Base-by-base conservation (phyloP, 2,329 filamentous ascomycete genomes). In the Juglanconis oblonga region DNA sequence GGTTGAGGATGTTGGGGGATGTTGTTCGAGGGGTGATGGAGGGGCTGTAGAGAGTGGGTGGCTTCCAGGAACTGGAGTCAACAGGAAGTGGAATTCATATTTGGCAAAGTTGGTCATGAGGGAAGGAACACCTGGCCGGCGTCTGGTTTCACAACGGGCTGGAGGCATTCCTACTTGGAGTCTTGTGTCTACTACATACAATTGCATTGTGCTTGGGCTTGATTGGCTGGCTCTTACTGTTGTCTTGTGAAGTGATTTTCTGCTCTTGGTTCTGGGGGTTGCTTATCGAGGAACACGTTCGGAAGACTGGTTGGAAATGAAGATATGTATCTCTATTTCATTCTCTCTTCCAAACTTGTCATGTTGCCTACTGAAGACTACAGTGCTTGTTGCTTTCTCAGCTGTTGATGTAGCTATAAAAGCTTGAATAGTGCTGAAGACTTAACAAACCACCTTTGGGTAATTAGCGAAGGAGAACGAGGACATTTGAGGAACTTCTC, bases 1-100 rank as follows among this genome's bases (percentile, higher is more conserved):
- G 86, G 5, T 77, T 98, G 71, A 85, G 85, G 70, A 93, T 98
- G 89, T 74, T 99, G 72, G 84, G 83, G 62, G 86, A 82, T 64
- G 89, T 96, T 52, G 88, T 94, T 5, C 81, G 83, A 63, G 87
- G 85, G 59, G 80, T 93, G 61, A 67, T 79, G 63, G 74, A 70
- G 52, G 78, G 73, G 8, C 65, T 85, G 62, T 85, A 64, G 32
- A 8, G 29, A 10, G 1, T 10, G 10, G 9, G 9, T 32, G 32
- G 38, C 33, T 32, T 17, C 5, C 13, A 17, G 17, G 17, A 17
- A 17, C 17, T 45, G n/a, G 3, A n/a, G 17, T 45, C 5, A 6
- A 3, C 8, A 45, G 17, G 44, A 45, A 11, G 10, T 17, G 32
- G 32, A 8, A 14, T 24, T 36, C 24, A 32, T 52, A 40, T 2